Conservation (phyloP, 441 rosid genomes). For the Pelargonium myrrhifolium region DNA sequence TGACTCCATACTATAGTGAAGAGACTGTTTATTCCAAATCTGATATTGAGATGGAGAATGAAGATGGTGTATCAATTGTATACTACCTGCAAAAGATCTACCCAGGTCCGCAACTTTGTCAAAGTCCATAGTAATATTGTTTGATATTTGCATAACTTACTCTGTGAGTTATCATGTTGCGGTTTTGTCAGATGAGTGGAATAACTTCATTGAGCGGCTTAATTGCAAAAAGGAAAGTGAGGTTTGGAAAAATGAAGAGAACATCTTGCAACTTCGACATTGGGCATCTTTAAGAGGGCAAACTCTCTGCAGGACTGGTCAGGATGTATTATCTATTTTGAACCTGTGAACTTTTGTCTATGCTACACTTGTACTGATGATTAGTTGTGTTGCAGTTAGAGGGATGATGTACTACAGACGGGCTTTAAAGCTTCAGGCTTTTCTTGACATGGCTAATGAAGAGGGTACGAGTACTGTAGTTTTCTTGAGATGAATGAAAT, state of each 20-base stretch:
- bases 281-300: slow-evolving; percentile 99
- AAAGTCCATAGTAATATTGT: slow-evolving; percentile 4
- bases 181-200: slow-evolving; percentile 77
- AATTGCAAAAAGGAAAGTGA: slow-evolving; percentile 63
- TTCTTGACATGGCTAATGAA: slow-evolving; percentile 94
- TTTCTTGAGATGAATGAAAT: too few relatives aligned
- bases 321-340: slow-evolving; percentile 22
- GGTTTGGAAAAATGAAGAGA: slow-evolving; percentile 80
- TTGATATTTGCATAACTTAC: slow-evolving; percentile 17
- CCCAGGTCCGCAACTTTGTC: slow-evolving; percentile 50
- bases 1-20: slow-evolving; percentile 96
- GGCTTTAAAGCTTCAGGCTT: slow-evolving; percentile 94
- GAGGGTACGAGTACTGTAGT: slow-evolving; percentile 36
- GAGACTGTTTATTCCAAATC: slow-evolving; percentile 87
- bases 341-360: slow-evolving; percentile 8
- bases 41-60: slow-evolving; percentile 94
- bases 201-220: slow-evolving; percentile 82
- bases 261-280: slow-evolving; percentile 85
- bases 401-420: slow-evolving; percentile 99
- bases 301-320: slow-evolving; percentile 90
- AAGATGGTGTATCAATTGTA: slow-evolving; percentile 88
- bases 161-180: slow-evolving; percentile 2
- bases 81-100: slow-evolving; percentile 91
- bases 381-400: slow-evolving; percentile 54
- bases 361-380: slow-evolving; percentile 18